These are phyloP conservation scores for Picea abies DNA, from an alignment of 83 land plant species.

Conservation along the genomic window DNA sequence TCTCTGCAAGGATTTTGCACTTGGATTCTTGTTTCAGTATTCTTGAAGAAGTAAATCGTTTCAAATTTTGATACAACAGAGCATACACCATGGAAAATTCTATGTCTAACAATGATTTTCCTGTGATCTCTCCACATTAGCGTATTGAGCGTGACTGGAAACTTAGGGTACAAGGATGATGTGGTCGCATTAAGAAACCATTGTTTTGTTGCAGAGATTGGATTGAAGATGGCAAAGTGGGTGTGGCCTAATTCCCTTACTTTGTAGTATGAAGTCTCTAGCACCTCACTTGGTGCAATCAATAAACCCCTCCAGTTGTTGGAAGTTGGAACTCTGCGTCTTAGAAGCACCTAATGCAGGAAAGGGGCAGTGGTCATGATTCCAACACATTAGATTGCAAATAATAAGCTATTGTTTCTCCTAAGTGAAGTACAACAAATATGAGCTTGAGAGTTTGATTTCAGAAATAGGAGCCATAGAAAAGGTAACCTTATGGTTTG, in stretches of 20 bases:
- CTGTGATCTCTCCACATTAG: not conserved
- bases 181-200: too few species aligned
- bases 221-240: too few species aligned
- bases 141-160: not conserved
- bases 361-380: not conserved
- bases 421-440: not conserved
- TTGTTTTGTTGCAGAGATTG: too few species aligned
- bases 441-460: not conserved
- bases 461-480: not conserved
- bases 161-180: not conserved
- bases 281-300: not conserved
- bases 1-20: too few species aligned
- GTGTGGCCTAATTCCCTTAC: not conserved
- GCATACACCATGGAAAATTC: too few species aligned
- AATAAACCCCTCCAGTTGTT: constrained; percentile 6
- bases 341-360: not conserved
- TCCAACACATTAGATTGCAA: not conserved
- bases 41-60: too few species aligned
- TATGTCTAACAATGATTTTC: too few species aligned
- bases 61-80: too few species aligned
- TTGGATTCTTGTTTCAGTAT: too few species aligned
- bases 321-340: not conserved
- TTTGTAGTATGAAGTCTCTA: not conserved
- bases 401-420: not conserved
- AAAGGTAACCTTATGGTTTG: not conserved